A percentile compares a stretch with the other conserved stretches of the same genome.
phyloP scores from a whole-genome alignment of 768 basidiomycete genomes.

The Tubosaeta brunneosetosa region DNA sequence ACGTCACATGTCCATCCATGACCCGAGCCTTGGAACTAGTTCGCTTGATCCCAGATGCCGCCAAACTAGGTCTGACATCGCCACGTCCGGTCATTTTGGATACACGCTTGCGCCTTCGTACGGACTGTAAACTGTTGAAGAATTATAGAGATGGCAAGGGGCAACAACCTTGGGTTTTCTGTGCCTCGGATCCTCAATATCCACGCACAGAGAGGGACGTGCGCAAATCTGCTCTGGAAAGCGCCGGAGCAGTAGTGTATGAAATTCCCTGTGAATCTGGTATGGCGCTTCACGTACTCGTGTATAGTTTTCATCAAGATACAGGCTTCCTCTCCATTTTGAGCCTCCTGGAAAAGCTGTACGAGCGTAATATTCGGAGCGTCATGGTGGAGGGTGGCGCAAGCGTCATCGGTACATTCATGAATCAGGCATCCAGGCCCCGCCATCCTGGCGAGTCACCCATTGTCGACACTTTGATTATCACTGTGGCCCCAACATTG shows the following conservation, averaged over 20 bases:
- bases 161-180: slow-evolving; percentile 71
- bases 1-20: background rate
- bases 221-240: slow-evolving; percentile 45
- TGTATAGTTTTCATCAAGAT: background rate
- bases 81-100: slow-evolving; percentile 88
- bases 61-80: slow-evolving; percentile 36
- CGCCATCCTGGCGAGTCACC: slow-evolving; percentile 9
- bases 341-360: slow-evolving; percentile 48
- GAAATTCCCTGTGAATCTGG: slow-evolving; percentile 42
- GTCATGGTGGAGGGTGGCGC: slow-evolving; percentile 98
- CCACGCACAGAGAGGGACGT: slow-evolving; percentile 20
- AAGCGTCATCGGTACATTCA: slow-evolving; percentile 60
- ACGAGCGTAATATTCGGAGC: slow-evolving; percentile 54
- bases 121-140: slow-evolving; percentile 62
- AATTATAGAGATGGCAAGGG: slow-evolving; percentile 61
- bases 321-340: slow-evolving; percentile 42
- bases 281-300: slow-evolving; percentile 12
- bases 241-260: slow-evolving; percentile 65
- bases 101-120: slow-evolving; percentile 58
- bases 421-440: slow-evolving; percentile 9
- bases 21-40: slow-evolving; percentile 33
- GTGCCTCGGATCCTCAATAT: slow-evolving; percentile 21
- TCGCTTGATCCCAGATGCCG: slow-evolving; percentile 46
- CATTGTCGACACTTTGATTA: slow-evolving; percentile 66
- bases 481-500: slow-evolving; percentile 84